A percentile compares a stretch with the other conserved stretches of the same genome.
Evolutionary conservation across 1,284 basidiomycete genomes (phyloP).

Genomic region (Ceratobasidium sp.): DNA sequence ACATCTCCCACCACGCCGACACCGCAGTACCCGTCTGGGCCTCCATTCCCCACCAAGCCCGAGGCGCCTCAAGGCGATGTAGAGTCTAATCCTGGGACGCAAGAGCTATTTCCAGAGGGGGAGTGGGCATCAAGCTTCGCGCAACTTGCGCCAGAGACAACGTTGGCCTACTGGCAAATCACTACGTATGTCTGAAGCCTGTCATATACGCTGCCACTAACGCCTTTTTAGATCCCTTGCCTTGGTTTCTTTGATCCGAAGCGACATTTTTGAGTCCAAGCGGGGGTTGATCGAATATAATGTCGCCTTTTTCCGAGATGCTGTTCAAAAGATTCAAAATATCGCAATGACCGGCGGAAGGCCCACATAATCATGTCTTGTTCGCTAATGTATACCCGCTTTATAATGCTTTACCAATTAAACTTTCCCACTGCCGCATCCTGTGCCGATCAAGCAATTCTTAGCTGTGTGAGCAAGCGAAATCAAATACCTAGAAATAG

Average conservation of each 20-base stretch:
- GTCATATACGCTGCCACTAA: neutral
- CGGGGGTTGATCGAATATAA: constrained; percentile 92
- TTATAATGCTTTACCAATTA: constrained; percentile 12
- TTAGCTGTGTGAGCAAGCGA: neutral
- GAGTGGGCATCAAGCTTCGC: constrained; percentile 51
- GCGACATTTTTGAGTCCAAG: constrained; percentile 76
- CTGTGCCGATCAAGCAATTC: constrained; percentile 1
- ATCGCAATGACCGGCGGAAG: constrained; percentile 23
- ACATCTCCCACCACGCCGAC: constrained; percentile 27
- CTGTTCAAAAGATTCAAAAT: constrained; percentile 47
- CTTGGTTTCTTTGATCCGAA: constrained; percentile 80
- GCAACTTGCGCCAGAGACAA: constrained; percentile 71
- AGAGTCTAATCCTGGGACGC: neutral
- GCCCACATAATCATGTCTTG: neutral
- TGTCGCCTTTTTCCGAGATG: constrained; percentile 77
- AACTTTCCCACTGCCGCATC: neutral
- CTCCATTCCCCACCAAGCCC: constrained; percentile 22
- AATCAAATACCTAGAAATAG: neutral
- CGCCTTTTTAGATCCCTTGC: constrained; percentile 59
- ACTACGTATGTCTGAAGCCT: constrained; percentile 60
- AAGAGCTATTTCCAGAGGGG: constrained; percentile 36
- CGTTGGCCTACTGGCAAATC: constrained; percentile 86
- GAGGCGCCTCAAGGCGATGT: constrained; percentile 23
- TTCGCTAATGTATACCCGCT: neutral
- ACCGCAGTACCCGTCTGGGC: constrained; percentile 6